Evolutionary conservation across 2,329 filamentous ascomycete species (phyloP).

Genomic region (Fusarium sp.): DNA sequence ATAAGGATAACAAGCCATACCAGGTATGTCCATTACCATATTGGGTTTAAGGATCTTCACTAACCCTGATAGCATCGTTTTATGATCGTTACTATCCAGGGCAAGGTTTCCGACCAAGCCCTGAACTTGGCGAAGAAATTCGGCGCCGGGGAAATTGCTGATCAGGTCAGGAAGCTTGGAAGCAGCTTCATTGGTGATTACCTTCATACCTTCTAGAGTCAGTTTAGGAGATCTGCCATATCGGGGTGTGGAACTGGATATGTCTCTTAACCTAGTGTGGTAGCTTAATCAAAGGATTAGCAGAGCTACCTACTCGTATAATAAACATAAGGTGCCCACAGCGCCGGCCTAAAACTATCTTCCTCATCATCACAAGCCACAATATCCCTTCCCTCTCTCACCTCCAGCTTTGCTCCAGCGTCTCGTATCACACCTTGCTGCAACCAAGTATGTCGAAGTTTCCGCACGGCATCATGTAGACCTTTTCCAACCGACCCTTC

Average conservation of each 20-base stretch:
- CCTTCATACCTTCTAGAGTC: not conserved
- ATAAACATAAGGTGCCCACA: slow-evolving; percentile 1
- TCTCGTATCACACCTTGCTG: not conserved
- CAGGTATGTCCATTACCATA: slow-evolving; percentile 3
- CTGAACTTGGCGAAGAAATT: slow-evolving; percentile 20
- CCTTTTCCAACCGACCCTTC: not conserved
- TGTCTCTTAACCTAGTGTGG: too few species aligned
- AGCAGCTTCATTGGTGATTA: slow-evolving; percentile 23
- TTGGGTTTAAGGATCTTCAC: rapidly evolving
- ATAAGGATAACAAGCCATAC: slow-evolving; percentile 33
- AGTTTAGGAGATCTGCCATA: too few species aligned
- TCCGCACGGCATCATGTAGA: not conserved
- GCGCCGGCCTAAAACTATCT: not conserved
- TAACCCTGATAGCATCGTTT: slow-evolving; percentile 30
- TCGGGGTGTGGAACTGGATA: too few species aligned
- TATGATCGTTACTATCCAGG: slow-evolving; percentile 23
- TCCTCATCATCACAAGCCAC: not conserved
- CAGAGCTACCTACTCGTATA: not conserved
- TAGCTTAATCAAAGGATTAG: too few species aligned
- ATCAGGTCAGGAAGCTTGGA: slow-evolving; percentile 18
- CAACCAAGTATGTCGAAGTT: not conserved
- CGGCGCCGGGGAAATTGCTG: slow-evolving; percentile 29
- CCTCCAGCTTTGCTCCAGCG: rapidly evolving
- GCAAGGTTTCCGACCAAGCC: not conserved
- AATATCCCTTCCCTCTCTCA: not conserved